A percentile compares a stretch with the other conserved stretches of the same genome.
These are phyloP conservation scores for Kwoniella sp. DNA, from an alignment of 768 basidiomycete genomes.

Conservation along the genomic window DNA sequence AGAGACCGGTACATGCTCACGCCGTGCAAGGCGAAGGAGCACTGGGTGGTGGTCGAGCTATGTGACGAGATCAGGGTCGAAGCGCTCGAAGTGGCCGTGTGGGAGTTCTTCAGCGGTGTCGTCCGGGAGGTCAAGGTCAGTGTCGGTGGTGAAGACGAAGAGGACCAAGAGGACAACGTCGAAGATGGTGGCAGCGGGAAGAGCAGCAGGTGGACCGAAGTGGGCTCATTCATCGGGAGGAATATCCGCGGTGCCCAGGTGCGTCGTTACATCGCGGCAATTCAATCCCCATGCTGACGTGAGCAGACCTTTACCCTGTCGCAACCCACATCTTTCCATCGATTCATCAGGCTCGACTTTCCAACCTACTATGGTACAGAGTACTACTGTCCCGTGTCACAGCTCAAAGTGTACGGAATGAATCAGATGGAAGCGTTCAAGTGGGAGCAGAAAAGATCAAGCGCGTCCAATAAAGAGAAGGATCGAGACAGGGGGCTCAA, in stretches of 20 bases:
- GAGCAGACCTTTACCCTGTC: constrained; percentile 43
- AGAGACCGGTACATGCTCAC: constrained; percentile 96
- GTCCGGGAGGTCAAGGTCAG: constrained; percentile 87
- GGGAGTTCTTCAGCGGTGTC: constrained; percentile 95
- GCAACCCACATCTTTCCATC: constrained; percentile 63
- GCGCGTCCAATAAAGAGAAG: constrained; percentile 20
- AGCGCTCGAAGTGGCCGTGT: constrained; percentile 91
- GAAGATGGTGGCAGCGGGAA: constrained; percentile 6
- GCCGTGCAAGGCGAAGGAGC: constrained; percentile 64
- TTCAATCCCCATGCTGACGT: background rate
- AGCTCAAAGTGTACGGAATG: constrained; percentile 88
- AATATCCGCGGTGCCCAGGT: constrained; percentile 90
- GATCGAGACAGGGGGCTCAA: constrained; percentile 15
- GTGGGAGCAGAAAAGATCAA: constrained; percentile 54
- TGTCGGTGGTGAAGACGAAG: constrained; percentile 54
- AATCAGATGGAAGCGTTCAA: constrained; percentile 97
- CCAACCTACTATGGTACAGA: constrained; percentile 88
- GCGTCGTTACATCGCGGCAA: constrained; percentile 37
- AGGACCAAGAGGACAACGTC: constrained; percentile 32
- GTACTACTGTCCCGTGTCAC: constrained; percentile 90
- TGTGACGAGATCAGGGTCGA: constrained; percentile 98
- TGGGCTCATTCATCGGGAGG: constrained; percentile 75
- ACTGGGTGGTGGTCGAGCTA: constrained; percentile 86
- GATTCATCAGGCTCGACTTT: constrained; percentile 91
- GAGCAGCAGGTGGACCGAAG: constrained; percentile 58